Evolutionary conservation across 352 stramenopile species (phyloP), one percentile per base, ranked within the genome.

Genomic region (Globisporangium spinosum): DNA sequence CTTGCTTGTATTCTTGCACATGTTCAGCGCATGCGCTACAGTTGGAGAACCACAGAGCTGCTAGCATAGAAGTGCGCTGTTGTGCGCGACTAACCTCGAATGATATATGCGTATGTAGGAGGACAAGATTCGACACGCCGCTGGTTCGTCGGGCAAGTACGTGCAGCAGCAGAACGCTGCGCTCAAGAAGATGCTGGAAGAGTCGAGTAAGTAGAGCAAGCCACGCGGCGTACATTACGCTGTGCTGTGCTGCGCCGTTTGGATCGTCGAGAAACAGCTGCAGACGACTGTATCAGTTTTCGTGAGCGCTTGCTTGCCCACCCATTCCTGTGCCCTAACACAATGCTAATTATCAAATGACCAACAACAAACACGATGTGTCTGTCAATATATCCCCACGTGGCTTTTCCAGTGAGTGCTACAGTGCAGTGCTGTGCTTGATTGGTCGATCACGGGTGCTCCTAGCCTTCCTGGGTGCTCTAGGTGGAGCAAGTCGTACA

Each of bases 91-190:
- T 66, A 38, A 38, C 32, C 32, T 38, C 32, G 57, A 43, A 27
- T 58, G n/a, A 3, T 20, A 20, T 32, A 23, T 49, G 22, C 64
- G 51, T 22, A 22, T 35, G 3, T 64, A 93, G 82, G 85, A 91
- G 59, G 75, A 79, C 35, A 75, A 89, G 65, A 93, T 93, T 62
- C 83, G 85, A 8, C 71, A 76, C 51, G 85, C 85, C 7, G 80
- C 61, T 12, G 80, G 79, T 10, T 68, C 67, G 59, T 84, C 78
- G 3, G 71, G 68, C 34, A 80, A 71, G 65, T 81, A 82, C 58
- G 76, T 92, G 59, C 60, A 77, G 64, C 79, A 88, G 65, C 85
- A 94, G 72, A 92, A 94, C 73, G 72, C 87, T 20, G 63, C 89
- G 67, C 79, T 93, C 20, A 82, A 78, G 54, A 70, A 75, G 45